Base-by-base conservation (phyloP, 805 yeast genomes). In the Saccharomycopsis schoenii region DNA sequence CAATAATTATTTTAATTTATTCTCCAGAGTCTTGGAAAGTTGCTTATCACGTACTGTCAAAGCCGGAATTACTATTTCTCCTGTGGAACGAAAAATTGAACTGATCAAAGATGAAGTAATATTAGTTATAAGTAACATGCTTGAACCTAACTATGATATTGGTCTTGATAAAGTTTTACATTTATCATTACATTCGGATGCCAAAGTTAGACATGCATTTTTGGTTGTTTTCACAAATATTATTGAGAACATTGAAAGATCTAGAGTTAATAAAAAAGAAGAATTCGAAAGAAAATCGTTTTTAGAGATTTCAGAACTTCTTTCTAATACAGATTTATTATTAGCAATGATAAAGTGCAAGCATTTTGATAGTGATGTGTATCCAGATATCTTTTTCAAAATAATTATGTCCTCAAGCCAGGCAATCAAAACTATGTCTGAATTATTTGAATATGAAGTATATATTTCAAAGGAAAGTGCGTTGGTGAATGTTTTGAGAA, bases 141-240 rank as follows among this genome's bases (percentile, higher is more conserved):
- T 90, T 55, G 84, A 82, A 66, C 79, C 89, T 3, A 90, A 90
- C 67, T 83, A 86, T 6, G 90, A 86, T 60, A 84, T 88, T 25
- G 96, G 96, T 8, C 74, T 90, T 67, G 83, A 83, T 58, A 83
- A 82, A 70, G 90, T 92, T 1, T 70, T 89, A 15, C 91, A 94
- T 0, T 78, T 89, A 69, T 94, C 96, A 0, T 88, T 84, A 67
- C 89, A 89, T 67, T 79, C 80, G 24, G 86, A 87, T 68, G 71
- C 74, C 14, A 79, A 83, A 59, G 84, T 89, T 36, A 75, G 94
- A 62, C 75, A 85, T 11, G 83, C 96, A 0, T 88, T 89, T 68
- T 76, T 90, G 68, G 85, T 85, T 61, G 93, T 90, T 1, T 89
- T 90, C 66, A 82, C 87, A 2, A 83, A 85, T 58, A 87, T 88